A percentile compares a stretch with the other conserved stretches of the same genome.
Conservation (phyloP, 768 basidiomycete species). For the Lentinula raphanica region DNA sequence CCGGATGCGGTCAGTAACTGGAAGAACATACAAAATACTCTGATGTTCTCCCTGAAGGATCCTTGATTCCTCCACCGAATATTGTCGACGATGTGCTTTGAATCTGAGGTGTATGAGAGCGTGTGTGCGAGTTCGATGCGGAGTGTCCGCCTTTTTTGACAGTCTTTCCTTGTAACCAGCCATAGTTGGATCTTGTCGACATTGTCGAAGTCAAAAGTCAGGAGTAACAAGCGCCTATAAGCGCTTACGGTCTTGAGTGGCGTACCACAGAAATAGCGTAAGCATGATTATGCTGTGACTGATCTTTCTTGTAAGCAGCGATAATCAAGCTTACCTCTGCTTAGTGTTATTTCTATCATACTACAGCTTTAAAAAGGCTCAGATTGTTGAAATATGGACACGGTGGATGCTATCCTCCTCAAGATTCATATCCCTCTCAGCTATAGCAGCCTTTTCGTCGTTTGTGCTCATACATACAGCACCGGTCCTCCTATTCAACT, state of each 20-base stretch:
- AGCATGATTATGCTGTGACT: not conserved
- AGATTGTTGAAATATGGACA: not conserved
- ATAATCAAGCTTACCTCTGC: not conserved
- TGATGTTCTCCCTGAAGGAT: constrained; percentile 74
- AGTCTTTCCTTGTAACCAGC: constrained; percentile 71
- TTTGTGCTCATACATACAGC: not conserved
- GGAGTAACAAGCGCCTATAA: not conserved
- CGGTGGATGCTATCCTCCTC: not conserved
- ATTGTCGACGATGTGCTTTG: constrained; percentile 70
- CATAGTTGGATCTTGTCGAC: constrained; percentile 4
- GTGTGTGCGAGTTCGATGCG: constrained; percentile 41
- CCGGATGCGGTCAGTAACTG: not conserved
- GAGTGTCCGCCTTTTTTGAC: constrained; percentile 58
- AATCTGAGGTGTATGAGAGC: constrained; percentile 62
- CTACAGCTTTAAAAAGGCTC: too few relatives aligned
- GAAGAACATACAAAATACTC: constrained; percentile 69
- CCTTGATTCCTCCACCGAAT: constrained; percentile 82
- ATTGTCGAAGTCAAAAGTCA: not conserved
- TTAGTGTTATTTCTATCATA: not conserved
- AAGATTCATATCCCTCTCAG: not conserved
- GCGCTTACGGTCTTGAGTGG: not conserved
- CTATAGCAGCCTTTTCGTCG: not conserved
- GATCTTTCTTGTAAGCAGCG: not conserved
- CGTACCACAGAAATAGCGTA: not conserved
- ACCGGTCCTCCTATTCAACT: not conserved